Evolutionary conservation across 176 grass and related monocot genomes (phyloP).

Genomic region (Oryza longistaminata): DNA sequence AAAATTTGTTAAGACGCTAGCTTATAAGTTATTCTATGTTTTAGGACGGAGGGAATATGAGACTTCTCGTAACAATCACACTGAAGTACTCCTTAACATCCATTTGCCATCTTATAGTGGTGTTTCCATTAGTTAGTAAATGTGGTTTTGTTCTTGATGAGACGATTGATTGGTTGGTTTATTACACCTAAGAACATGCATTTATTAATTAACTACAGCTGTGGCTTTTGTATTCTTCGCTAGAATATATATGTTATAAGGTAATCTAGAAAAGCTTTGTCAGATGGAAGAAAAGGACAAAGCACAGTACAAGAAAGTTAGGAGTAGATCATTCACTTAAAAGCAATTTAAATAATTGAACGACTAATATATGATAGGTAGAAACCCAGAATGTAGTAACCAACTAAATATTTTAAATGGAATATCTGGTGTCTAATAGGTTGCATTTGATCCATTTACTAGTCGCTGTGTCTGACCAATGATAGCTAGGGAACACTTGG

Average conservation of each 20-base stretch:
- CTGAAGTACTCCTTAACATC: neutral
- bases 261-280: neutral
- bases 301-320: neutral
- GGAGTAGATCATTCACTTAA: neutral
- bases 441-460: conserved; percentile 15
- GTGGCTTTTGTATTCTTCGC: neutral
- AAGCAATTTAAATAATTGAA: neutral
- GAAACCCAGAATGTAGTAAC: neutral
- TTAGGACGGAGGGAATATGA: too few relatives aligned
- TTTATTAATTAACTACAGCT: neutral
- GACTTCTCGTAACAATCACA: too few relatives aligned
- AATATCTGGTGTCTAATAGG: neutral
- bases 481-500: neutral
- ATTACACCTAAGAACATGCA: neutral
- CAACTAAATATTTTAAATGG: neutral
- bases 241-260: neutral
- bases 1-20: too few relatives aligned
- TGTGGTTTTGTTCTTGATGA: neutral
- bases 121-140: too few relatives aligned
- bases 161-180: neutral
- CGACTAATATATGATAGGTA: neutral
- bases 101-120: neutral
- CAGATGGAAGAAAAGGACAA: neutral
- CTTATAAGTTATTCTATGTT: too few relatives aligned
- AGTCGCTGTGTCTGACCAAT: neutral